phyloP scores from a whole-genome alignment of 371 early-diverging fungal species.

The Lichtheimia hyalospora region DNA sequence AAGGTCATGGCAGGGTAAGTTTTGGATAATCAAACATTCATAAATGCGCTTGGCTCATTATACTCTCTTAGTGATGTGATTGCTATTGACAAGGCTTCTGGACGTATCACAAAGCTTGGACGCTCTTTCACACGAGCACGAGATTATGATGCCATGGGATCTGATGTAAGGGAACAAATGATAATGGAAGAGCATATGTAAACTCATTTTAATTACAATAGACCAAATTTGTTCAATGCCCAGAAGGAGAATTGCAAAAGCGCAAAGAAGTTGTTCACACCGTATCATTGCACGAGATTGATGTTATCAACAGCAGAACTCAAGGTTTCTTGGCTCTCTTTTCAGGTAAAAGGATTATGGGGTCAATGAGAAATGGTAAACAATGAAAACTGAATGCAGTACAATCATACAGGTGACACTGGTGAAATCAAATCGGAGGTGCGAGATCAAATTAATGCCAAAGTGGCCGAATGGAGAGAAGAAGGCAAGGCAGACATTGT shows the following conservation, averaged over 20 bases:
- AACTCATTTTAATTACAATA: constrained; percentile 12
- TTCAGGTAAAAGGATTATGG: constrained; percentile 57
- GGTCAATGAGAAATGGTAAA: neutral
- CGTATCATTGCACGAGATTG: constrained; percentile 98
- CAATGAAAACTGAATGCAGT: neutral
- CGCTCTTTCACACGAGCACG: constrained; percentile 92
- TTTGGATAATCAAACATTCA: neutral
- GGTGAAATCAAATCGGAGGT: constrained; percentile 98
- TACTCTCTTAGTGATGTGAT: constrained; percentile 85
- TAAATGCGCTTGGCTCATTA: neutral
- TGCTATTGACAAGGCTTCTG: constrained; percentile 98
- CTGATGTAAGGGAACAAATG: constrained; percentile 62
- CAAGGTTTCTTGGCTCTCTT: constrained; percentile 97
- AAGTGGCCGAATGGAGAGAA: constrained; percentile 98
- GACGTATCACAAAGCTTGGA: constrained; percentile 96
- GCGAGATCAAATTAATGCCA: constrained; percentile 97
- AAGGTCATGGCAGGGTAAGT: constrained; percentile 91
- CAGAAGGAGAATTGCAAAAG: constrained; percentile 99
- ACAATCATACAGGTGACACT: constrained; percentile 71
- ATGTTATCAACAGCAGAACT: constrained; percentile 98
- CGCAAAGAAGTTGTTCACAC: constrained; percentile 95
- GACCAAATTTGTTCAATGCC: constrained; percentile 97
- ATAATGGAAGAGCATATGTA: neutral
- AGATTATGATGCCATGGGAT: constrained; percentile 96
- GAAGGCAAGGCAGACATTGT: constrained; percentile 99